Conservation (phyloP, 2,329 filamentous ascomycete genomes). For the Neonectria sp. region DNA sequence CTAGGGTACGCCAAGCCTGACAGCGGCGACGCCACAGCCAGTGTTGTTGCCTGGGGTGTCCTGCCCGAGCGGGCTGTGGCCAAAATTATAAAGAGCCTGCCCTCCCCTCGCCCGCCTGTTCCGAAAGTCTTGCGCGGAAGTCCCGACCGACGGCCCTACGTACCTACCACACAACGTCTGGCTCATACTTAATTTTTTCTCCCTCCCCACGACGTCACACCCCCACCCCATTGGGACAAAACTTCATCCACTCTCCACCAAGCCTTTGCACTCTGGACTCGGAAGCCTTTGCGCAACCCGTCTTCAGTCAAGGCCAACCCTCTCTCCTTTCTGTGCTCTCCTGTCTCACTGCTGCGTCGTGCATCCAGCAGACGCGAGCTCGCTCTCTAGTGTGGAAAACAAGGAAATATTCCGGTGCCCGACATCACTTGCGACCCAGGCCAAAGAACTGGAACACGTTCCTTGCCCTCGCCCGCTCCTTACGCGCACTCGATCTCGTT, state of each 20-base stretch:
- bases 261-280: slow-evolving; percentile 30
- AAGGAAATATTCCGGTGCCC: slow-evolving; percentile 43
- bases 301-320: slow-evolving; percentile 30
- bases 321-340: slow-evolving; percentile 29
- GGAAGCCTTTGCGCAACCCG: slow-evolving; percentile 29
- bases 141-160: slow-evolving; percentile 70
- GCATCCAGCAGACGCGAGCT: slow-evolving; percentile 35
- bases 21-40: slow-evolving; percentile 60
- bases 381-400: slow-evolving; percentile 43
- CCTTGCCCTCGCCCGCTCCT: slow-evolving; percentile 51
- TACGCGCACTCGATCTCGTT: slow-evolving; percentile 54
- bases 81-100: slow-evolving; percentile 72
- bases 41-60: slow-evolving; percentile 61
- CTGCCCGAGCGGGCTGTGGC: slow-evolving; percentile 53
- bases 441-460: slow-evolving; percentile 62
- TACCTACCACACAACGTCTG: slow-evolving; percentile 63
- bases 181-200: slow-evolving; percentile 54
- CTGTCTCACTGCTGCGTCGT: slow-evolving; percentile 34
- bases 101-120: slow-evolving; percentile 68
- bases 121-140: slow-evolving; percentile 68
- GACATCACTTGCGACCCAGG: slow-evolving; percentile 48
- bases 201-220: slow-evolving; percentile 51
- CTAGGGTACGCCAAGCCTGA: slow-evolving; percentile 57
- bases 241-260: slow-evolving; percentile 39
- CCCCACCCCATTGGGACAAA: slow-evolving; percentile 49